Percentiles rank a stretch among this genome's conserved stretches.
Conservation (phyloP, 2,329 filamentous ascomycete species). For the Thielaviopsis populi region DNA sequence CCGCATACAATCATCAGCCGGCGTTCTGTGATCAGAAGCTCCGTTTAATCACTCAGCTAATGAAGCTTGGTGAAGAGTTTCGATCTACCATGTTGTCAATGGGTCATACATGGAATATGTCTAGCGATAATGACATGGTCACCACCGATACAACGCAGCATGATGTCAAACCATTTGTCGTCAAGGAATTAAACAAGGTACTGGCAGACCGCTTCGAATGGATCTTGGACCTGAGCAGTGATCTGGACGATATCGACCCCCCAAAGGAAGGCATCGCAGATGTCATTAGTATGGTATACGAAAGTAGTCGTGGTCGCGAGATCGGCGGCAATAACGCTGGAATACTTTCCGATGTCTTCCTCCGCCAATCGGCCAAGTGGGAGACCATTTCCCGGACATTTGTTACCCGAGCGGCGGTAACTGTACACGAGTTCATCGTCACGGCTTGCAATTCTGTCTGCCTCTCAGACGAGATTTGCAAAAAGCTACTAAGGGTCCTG, state of each 20-base stretch:
- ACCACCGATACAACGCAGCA: no score
- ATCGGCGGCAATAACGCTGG: slow-evolving; percentile 19
- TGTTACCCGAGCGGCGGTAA: slow-evolving; percentile 21
- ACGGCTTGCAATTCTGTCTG: slow-evolving; percentile 19
- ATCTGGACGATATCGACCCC: slow-evolving; percentile 2
- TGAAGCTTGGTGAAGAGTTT: slow-evolving; percentile 19
- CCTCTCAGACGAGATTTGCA: slow-evolving; percentile 14
- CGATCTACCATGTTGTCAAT: background rate
- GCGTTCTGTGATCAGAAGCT: slow-evolving; percentile 16
- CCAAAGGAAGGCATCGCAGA: slow-evolving; percentile 17
- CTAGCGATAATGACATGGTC: no score
- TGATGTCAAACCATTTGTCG: no score
- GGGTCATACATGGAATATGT: slow-evolving; percentile 17
- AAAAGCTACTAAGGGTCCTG: slow-evolving; percentile 20
- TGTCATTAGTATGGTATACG: slow-evolving; percentile 20
- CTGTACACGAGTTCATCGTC: slow-evolving; percentile 23
- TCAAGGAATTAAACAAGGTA: background rate
- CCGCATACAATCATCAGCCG: slow-evolving; percentile 15
- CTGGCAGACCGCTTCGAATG: background rate
- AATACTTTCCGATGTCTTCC: slow-evolving; percentile 20
- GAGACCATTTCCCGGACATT: slow-evolving; percentile 20
- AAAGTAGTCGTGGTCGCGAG: slow-evolving; percentile 20
- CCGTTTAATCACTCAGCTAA: slow-evolving; percentile 19
- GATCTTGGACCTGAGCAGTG: slow-evolving; percentile 13
- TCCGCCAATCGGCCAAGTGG: slow-evolving; percentile 24